Conservation (phyloP, 2,329 filamentous ascomycete genomes). For the Diplodia sapinea region DNA sequence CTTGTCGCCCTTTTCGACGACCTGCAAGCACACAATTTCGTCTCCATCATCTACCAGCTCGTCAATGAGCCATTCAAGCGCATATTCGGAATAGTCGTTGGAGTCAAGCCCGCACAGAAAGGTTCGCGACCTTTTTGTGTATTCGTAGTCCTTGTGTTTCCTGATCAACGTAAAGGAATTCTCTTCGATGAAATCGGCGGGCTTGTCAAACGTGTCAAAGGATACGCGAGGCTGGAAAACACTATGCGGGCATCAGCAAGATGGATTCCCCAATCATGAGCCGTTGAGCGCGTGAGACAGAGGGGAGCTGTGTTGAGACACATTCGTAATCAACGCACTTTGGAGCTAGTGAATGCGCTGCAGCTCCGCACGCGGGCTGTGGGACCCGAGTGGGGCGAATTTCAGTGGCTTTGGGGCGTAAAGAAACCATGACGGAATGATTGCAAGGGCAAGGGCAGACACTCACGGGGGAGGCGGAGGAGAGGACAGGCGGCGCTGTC, state of each 20-base stretch:
- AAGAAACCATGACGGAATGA: not conserved
- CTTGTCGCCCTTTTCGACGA: slow-evolving; percentile 82
- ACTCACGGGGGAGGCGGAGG: slow-evolving; percentile 52
- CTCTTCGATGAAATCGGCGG: slow-evolving; percentile 63
- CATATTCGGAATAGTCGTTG: slow-evolving; percentile 90
- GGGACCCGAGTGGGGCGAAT: slow-evolving; percentile 12
- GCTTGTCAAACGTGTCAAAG: slow-evolving; percentile 76
- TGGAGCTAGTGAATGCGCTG: slow-evolving; percentile 2
- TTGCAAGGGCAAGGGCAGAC: slow-evolving; percentile 30
- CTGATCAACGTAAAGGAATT: slow-evolving; percentile 79
- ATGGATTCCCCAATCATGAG: not conserved
- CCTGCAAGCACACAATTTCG: slow-evolving; percentile 87
- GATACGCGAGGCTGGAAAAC: slow-evolving; percentile 71
- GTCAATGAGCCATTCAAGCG: slow-evolving; percentile 88
- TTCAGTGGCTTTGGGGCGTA: not conserved
- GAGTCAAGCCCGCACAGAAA: slow-evolving; percentile 92
- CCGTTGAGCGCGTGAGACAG: not conserved
- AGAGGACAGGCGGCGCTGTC: slow-evolving; percentile 46
- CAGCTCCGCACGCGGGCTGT: slow-evolving; percentile 14
- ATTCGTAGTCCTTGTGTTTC: slow-evolving; percentile 85
- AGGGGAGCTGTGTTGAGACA: not conserved
- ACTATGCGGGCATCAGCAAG: slow-evolving; percentile 44
- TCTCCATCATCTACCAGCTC: slow-evolving; percentile 93
- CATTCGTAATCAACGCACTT: slow-evolving; percentile 21
- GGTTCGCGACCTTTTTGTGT: slow-evolving; percentile 78